These are phyloP conservation scores for Fragosphaeria purpurea DNA, from an alignment of 2,329 filamentous ascomycete genomes.

Conservation along the genomic window DNA sequence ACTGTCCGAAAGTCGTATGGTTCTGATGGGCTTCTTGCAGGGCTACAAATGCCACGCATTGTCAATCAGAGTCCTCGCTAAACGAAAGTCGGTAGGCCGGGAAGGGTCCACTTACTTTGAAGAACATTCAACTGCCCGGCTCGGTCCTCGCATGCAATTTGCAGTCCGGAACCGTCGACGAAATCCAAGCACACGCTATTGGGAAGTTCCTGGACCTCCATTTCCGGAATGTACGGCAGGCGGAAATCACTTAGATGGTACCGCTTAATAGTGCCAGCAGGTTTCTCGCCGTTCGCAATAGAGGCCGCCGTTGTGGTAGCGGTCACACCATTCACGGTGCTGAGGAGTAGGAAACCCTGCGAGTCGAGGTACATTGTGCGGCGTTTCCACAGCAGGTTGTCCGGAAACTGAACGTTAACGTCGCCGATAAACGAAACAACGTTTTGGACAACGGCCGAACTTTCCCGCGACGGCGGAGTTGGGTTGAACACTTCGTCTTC, in stretches of 20 bases:
- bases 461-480: slow-evolving; percentile 6
- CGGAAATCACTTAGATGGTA: slow-evolving; percentile 83
- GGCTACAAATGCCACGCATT: slow-evolving; percentile 17
- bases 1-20: slow-evolving; percentile 24
- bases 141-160: slow-evolving; percentile 55
- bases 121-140: slow-evolving; percentile 46
- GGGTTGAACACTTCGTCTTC: slow-evolving; percentile 28
- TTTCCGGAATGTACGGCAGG: slow-evolving; percentile 70
- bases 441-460: slow-evolving; percentile 19
- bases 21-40: slow-evolving; percentile 32
- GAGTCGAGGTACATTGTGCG: slow-evolving; percentile 79
- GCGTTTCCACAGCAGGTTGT: slow-evolving; percentile 93
- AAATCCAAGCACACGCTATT: slow-evolving; percentile 65
- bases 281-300: slow-evolving; percentile 39
- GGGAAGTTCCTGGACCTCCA: slow-evolving; percentile 85
- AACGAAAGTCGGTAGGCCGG: too few species aligned
- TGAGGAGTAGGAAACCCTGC: slow-evolving; percentile 73
- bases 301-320: slow-evolving; percentile 18
- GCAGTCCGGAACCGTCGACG: slow-evolving; percentile 49
- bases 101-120: slow-evolving; percentile 34
- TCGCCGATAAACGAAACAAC: slow-evolving; percentile 68
- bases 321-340: slow-evolving; percentile 49
- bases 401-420: slow-evolving; percentile 94
- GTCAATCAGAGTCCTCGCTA: too few species aligned
- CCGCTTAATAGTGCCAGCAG: slow-evolving; percentile 48